phyloP scores from a whole-genome alignment of 2,329 filamentous ascomycete genomes.

The Magnaporthiopsis incrustans region DNA sequence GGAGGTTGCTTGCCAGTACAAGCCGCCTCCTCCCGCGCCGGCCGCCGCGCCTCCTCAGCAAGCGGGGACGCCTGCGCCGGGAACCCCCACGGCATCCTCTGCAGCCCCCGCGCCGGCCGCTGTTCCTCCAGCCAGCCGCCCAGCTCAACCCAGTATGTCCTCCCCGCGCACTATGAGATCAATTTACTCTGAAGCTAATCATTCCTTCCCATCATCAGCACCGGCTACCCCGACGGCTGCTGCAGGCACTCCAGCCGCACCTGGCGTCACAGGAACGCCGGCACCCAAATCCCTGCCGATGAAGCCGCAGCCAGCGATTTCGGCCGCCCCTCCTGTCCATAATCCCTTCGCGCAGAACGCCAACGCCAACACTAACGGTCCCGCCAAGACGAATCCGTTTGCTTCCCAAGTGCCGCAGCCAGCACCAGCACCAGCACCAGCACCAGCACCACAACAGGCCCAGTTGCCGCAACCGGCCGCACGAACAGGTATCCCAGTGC shows the following conservation, averaged over 20 bases:
- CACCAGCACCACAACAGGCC: conserved; percentile 10
- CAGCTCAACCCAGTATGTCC: neutral
- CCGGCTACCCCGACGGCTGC: neutral
- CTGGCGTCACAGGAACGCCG: neutral
- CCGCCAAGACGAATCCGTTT: conserved; percentile 14
- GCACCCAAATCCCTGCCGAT: conserved; percentile 1
- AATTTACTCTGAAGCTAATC: neutral
- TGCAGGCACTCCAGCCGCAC: neutral
- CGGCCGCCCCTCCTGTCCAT: conserved; percentile 1
- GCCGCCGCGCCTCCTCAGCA: conserved; percentile 12
- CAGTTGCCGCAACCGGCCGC: conserved; percentile 10
- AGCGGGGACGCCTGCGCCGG: neutral
- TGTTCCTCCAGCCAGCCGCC: neutral
- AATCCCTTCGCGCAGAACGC: neutral
- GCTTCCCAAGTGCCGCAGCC: conserved; percentile 11
- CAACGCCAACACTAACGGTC: neutral
- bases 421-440: conserved; percentile 9
- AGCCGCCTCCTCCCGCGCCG: conserved; percentile 29
- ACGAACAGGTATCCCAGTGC: conserved; percentile 16
- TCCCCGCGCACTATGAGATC: neutral
- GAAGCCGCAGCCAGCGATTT: conserved; percentile 10
- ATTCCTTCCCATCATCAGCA: neutral
- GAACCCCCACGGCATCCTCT: conserved; percentile 6
- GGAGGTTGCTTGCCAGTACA: conserved; percentile 66
- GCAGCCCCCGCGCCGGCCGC: conserved; percentile 14